These are phyloP conservation scores for Solioccasus polychromus DNA, from an alignment of 768 basidiomycete species.

Conservation along the genomic window DNA sequence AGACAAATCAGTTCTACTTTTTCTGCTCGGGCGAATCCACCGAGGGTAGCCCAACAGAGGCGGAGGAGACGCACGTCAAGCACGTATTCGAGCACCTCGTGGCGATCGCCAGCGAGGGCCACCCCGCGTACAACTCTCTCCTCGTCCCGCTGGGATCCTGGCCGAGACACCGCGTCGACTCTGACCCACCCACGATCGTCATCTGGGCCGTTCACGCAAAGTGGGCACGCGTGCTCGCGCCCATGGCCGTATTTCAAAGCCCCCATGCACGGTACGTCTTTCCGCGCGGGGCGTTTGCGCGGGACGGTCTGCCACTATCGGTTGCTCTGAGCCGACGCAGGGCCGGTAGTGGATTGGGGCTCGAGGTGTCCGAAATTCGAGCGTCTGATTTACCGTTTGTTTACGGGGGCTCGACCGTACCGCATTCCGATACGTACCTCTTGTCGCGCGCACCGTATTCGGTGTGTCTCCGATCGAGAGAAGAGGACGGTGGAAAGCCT, in stretches of 20 bases:
- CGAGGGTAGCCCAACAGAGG: conserved; percentile 1
- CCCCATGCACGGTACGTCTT: conserved; percentile 2
- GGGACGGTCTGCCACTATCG: too few relatives aligned
- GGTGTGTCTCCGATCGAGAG: conserved; percentile 18
- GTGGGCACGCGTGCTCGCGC: conserved; percentile 11
- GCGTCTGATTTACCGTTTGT: conserved; percentile 15
- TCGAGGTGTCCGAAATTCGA: conserved; percentile 8
- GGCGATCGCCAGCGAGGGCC: background rate
- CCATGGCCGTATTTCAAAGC: conserved; percentile 3
- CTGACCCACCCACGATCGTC: conserved; percentile 13
- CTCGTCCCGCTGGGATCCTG: background rate
- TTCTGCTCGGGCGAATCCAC: conserved; percentile 19
- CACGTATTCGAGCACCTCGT: conserved; percentile 11
- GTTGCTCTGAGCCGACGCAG: too few relatives aligned
- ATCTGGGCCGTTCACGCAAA: conserved; percentile 4
- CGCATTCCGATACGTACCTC: conserved; percentile 18
- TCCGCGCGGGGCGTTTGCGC: too few relatives aligned
- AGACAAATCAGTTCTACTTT: conserved; percentile 9
- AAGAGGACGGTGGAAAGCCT: too few relatives aligned
- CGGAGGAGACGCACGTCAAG: conserved; percentile 14
- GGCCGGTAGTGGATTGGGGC: background rate
- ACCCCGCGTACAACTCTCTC: conserved; percentile 7
- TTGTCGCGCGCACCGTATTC: conserved; percentile 19
- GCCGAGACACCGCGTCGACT: background rate
- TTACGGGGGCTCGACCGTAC: conserved; percentile 3